Percentiles rank a stretch among this genome's conserved stretches.
Conservation (phyloP, 345 rosid species). For the Nephelium lappaceum region DNA sequence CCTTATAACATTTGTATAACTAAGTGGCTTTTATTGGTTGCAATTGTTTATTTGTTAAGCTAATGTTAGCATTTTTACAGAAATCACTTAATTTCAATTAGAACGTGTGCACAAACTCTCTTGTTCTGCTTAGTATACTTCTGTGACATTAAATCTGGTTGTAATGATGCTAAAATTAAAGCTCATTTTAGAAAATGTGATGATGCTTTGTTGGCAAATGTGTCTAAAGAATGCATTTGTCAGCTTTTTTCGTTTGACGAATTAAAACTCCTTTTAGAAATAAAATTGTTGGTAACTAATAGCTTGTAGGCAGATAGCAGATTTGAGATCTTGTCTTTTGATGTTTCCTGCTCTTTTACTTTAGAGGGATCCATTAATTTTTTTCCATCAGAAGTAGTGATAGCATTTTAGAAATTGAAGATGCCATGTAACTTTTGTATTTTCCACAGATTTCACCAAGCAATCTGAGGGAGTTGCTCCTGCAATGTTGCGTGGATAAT, state of each 20-base stretch:
- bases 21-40: not conserved
- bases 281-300: not conserved
- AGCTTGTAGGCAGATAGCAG: not conserved
- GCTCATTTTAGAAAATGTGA: not conserved
- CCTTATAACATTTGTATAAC: not conserved
- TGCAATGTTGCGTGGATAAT: constrained; percentile 88
- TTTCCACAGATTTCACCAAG: constrained; percentile 67
- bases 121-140: not conserved
- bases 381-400: not conserved
- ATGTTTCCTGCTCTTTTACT: not conserved
- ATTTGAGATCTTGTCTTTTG: not conserved
- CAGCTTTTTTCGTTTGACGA: not conserved
- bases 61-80: not conserved
- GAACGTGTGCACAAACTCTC: not conserved
- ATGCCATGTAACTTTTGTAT: not conserved
- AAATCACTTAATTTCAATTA: not conserved
- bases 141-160: not conserved
- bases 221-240: not conserved
- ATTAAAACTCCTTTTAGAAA: not conserved
- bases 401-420: not conserved
- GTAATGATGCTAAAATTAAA: not conserved
- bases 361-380: not conserved
- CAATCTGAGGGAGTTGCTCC: constrained; percentile 75
- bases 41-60: not conserved
- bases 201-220: not conserved